A percentile compares a stretch with the other conserved stretches of the same genome.
These are phyloP conservation scores for Trapa incisa DNA, from an alignment of 345 rosid genomes.

Conservation along the genomic window DNA sequence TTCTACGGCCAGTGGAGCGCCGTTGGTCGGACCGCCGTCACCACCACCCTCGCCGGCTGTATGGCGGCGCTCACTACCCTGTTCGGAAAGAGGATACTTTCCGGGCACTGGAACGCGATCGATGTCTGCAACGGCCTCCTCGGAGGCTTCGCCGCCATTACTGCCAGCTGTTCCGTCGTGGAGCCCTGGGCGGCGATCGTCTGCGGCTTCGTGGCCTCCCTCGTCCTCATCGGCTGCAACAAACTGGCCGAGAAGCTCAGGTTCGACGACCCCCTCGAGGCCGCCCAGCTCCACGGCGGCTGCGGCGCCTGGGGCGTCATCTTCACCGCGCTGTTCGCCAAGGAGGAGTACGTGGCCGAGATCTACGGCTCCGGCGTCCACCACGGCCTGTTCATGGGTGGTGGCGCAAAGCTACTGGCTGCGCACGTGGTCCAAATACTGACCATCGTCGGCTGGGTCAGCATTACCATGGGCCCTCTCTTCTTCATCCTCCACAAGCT, in stretches of 20 bases:
- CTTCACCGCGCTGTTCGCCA: constrained; percentile 72
- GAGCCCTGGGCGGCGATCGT: constrained; percentile 91
- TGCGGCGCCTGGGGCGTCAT: constrained; percentile 86
- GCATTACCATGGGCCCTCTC: constrained; percentile 73
- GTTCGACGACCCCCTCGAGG: constrained; percentile 71
- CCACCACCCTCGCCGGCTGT: constrained; percentile 80
- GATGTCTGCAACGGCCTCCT: constrained; percentile 88
- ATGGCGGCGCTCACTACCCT: constrained; percentile 82
- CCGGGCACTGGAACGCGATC: constrained; percentile 84
- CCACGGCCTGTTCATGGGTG: constrained; percentile 78
- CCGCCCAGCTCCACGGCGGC: constrained; percentile 86
- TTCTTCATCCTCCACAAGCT: constrained; percentile 46
- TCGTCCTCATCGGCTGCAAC: constrained; percentile 65
- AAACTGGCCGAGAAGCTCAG: constrained; percentile 42
- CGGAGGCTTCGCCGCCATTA: constrained; percentile 86
- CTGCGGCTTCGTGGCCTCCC: constrained; percentile 71
- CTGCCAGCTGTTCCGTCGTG: constrained; percentile 73
- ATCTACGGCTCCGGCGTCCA: constrained; percentile 39
- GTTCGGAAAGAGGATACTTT: constrained; percentile 57
- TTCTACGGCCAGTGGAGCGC: constrained; percentile 65
- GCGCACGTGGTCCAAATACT: constrained; percentile 68
- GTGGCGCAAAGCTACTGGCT: constrained; percentile 65
- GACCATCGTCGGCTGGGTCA: constrained; percentile 69
- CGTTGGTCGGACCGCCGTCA: constrained; percentile 77
- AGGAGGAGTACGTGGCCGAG: constrained; percentile 34